Percentiles rank a stretch among this genome's conserved stretches.
phyloP scores from a whole-genome alignment of 2,329 filamentous ascomycete species.

The Ophiostoma novo-ulmi region DNA sequence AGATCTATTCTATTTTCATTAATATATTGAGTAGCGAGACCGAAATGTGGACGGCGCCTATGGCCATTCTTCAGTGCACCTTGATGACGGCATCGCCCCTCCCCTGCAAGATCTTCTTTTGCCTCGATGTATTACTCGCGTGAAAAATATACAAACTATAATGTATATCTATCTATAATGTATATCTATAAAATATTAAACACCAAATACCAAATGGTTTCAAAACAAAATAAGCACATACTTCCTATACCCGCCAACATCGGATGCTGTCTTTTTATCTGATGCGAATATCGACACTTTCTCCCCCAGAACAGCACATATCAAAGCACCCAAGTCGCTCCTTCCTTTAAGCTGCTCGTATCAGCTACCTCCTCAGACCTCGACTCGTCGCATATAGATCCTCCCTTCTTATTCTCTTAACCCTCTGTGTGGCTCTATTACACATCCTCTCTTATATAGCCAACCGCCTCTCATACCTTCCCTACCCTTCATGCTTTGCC shows the following conservation, averaged over 20 bases:
- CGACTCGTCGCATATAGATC: too few species aligned
- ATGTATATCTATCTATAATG: too few species aligned
- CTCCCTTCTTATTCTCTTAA: rapidly evolving
- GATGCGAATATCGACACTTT: neutral
- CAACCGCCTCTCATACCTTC: neutral
- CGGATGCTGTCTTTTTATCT: neutral
- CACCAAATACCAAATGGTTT: neutral
- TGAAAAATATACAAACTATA: too few species aligned
- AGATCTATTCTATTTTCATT: neutral
- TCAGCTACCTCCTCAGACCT: too few species aligned
- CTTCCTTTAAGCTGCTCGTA: neutral
- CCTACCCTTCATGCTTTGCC: slow-evolving; percentile 20
- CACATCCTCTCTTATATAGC: neutral
- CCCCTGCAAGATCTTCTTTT: neutral
- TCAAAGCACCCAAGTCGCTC: neutral
- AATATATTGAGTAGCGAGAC: too few species aligned
- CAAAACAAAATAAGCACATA: neutral
- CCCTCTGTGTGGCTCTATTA: too few species aligned
- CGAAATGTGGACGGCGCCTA: too few species aligned
- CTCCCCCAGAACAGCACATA: too few species aligned
- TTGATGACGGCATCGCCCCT: slow-evolving; percentile 4
- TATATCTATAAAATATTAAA: too few species aligned
- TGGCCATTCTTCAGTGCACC: neutral
- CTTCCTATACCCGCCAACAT: neutral
- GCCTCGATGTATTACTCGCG: neutral